Evolutionary conservation across 1,139 yeast genomes (phyloP), one percentile per base, ranked within the genome.

Genomic region (Pichia cactophila): DNA sequence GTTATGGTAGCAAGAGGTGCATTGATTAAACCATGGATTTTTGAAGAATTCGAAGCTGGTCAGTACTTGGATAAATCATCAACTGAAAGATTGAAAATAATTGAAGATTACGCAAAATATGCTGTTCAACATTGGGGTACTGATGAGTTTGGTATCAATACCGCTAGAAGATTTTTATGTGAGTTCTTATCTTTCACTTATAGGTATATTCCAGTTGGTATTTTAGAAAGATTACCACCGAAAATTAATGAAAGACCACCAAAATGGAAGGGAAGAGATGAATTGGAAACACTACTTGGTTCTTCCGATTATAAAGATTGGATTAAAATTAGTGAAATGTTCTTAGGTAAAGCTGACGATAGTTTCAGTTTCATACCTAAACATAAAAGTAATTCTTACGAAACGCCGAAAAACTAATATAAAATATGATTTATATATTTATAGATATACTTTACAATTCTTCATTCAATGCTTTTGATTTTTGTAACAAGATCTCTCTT

Each of bases 1-100:
- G 95, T 89, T 26, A 92, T 94, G 97, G 90, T 94, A 49, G 98
- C 98, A 2, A 78, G 99, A 60, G 98, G 97, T 49, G 97, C 97
- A 0, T 77, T 92, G 57, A 90, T 94, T 65, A 92, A 94, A 68
- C 99, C 99, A 44, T 92, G 99, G 99, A 87, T 92, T 45, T 92
- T 92, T 61, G 97, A 94, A 70, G 99, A 92, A 69, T 80, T 94
- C 48, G 94, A 90, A 50, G 75, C 94, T 9, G 81, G 81, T 61
- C 97, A 92, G 66, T 84, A 89, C 63, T 69, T 92, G 56, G 99
- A 92, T 67, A 94, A 92, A 68, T 74, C 88, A 3, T 83, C 96
- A n/a, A 72, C 82, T 38, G 97, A 92, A 68, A 79, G 99, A 66
- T 75, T 92, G 52, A 95, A 83, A 33, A 79, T 84, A 49, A 68